Evolutionary conservation across 371 early-diverging fungal species (phyloP).

Genomic region (Cokeromyces recurvatus): DNA sequence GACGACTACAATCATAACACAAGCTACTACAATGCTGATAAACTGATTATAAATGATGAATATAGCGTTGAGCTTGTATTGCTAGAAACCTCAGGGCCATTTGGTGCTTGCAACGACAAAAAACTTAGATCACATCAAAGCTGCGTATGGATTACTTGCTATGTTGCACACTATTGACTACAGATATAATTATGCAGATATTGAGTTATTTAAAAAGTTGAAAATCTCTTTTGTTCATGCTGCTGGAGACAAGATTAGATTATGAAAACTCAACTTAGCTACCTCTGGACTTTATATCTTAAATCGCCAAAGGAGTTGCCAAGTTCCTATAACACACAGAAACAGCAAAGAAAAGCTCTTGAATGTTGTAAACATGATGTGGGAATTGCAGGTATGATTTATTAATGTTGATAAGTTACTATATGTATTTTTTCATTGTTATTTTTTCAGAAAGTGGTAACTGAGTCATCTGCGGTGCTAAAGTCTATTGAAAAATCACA

Average conservation of each 20-base stretch:
- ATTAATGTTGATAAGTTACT: no score
- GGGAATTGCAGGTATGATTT: constrained; percentile 1
- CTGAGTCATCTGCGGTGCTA: neutral
- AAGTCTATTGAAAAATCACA: neutral
- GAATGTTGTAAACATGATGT: constrained; percentile 1
- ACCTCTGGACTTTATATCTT: neutral
- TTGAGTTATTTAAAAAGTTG: constrained; percentile 1
- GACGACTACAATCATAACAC: no score
- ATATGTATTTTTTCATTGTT: neutral
- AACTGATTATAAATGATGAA: neutral
- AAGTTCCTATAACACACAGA: neutral
- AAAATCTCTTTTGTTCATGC: constrained; percentile 6
- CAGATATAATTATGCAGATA: constrained; percentile 1
- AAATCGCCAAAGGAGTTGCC: neutral
- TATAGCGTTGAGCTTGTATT: no score
- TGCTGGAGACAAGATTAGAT: neutral
- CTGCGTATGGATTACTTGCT: constrained; percentile 1
- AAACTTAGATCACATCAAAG: neutral
- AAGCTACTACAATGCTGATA: constrained; percentile 1
- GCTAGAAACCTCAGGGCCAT: no score
- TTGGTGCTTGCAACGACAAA: neutral
- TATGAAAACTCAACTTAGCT: neutral
- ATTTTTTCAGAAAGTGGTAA: neutral
- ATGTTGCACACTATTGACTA: neutral
- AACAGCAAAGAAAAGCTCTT: neutral